These are phyloP conservation scores for Asterophora parasitica DNA, from an alignment of 768 basidiomycete species.

Conservation along the genomic window DNA sequence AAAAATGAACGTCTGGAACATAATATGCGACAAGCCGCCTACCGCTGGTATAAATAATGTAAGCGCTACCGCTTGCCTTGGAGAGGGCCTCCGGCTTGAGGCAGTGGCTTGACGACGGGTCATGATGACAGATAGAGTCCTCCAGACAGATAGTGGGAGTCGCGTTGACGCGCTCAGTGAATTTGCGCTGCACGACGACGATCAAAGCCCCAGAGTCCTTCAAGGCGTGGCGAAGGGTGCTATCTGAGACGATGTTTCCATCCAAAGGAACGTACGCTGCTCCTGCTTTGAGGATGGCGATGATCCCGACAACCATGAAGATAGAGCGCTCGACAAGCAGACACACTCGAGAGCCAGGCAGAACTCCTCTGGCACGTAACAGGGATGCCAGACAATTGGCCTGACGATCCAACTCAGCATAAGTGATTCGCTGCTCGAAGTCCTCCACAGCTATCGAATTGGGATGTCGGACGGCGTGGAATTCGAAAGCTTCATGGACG, in stretches of 20 bases:
- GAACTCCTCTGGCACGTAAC: slow-evolving; percentile 39
- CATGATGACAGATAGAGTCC: slow-evolving; percentile 21
- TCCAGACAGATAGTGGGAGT: slow-evolving; percentile 27
- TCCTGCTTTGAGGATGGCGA: slow-evolving; percentile 51
- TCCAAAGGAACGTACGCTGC: slow-evolving; percentile 55
- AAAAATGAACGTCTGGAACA: not conserved
- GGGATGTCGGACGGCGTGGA: slow-evolving; percentile 35
- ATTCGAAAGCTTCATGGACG: slow-evolving; percentile 51
- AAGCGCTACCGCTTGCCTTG: slow-evolving; percentile 38
- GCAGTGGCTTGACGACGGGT: slow-evolving; percentile 22
- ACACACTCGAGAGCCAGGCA: slow-evolving; percentile 44
- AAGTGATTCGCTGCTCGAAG: slow-evolving; percentile 41
- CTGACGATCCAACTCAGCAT: slow-evolving; percentile 41
- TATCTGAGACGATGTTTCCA: slow-evolving; percentile 50
- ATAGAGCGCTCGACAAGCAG: slow-evolving; percentile 51
- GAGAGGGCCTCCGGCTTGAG: slow-evolving; percentile 31
- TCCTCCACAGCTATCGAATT: slow-evolving; percentile 45
- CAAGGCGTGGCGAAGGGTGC: slow-evolving; percentile 45
- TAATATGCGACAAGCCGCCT: slow-evolving; percentile 12
- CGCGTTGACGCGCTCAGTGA: slow-evolving; percentile 29
- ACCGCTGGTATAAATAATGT: slow-evolving; percentile 61
- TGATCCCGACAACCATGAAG: slow-evolving; percentile 45
- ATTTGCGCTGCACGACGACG: slow-evolving; percentile 40
- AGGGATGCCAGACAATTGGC: slow-evolving; percentile 40
- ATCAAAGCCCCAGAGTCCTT: slow-evolving; percentile 39